Conservation (phyloP, 495 filamentous ascomycete genomes). For the Trichoderma asperelloides region DNA sequence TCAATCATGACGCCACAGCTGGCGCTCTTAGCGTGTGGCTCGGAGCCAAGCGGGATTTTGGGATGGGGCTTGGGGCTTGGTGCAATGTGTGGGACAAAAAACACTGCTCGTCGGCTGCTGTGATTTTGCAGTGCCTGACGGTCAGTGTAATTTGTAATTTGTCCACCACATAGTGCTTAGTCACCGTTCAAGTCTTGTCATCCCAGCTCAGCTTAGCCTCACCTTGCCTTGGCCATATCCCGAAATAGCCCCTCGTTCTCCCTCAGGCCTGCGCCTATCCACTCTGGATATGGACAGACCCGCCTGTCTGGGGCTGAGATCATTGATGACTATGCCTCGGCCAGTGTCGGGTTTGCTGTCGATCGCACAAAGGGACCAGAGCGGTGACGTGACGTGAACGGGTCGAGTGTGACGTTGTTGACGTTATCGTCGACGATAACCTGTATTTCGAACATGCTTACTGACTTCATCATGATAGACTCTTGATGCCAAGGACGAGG, state of each 20-base stretch:
- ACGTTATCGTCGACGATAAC: not conserved
- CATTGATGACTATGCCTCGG: not conserved
- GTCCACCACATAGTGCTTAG: no score
- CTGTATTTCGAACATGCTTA: not conserved
- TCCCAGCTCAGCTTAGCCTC: not conserved
- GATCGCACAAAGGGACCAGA: not conserved
- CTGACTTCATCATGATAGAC: constrained; percentile 13
- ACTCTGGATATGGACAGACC: not conserved
- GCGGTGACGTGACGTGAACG: not conserved
- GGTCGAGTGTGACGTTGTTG: not conserved
- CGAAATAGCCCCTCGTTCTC: not conserved
- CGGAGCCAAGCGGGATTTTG: not conserved
- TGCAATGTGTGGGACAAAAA: not conserved
- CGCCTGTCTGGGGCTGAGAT: not conserved
- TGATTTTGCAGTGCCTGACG: no score
- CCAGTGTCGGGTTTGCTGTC: not conserved
- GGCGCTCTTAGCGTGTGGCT: not conserved
- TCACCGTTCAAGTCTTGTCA: no score
- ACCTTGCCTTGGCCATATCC: not conserved
- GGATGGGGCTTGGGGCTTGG: not conserved
- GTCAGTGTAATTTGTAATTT: no score
- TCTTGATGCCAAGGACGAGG: constrained; percentile 25
- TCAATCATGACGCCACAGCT: not conserved
- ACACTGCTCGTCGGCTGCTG: no score
- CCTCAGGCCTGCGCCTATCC: not conserved